phyloP scores from a whole-genome alignment of 2,329 filamentous ascomycete genomes.

The Penicillium sp. region DNA sequence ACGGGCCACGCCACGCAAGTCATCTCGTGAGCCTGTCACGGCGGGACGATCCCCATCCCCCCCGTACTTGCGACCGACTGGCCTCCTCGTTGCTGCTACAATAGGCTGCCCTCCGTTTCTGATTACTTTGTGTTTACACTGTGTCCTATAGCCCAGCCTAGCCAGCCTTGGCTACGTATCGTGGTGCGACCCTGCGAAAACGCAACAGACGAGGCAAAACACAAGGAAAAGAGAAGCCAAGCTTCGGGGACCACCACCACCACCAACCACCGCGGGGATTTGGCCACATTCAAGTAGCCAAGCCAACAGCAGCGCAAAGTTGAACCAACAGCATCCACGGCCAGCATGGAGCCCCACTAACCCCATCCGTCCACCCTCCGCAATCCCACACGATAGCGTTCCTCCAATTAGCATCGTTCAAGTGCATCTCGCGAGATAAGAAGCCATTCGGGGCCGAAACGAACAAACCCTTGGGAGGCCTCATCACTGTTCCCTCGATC shows the following conservation, averaged over 20 bases:
- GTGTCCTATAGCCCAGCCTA: background rate
- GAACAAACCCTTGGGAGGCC: background rate
- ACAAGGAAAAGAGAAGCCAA: slow-evolving; percentile 10
- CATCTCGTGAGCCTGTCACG: slow-evolving; percentile 19
- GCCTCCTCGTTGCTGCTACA: background rate
- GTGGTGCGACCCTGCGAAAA: background rate
- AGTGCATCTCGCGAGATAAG: slow-evolving; percentile 10
- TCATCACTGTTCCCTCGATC: background rate
- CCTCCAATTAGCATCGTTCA: slow-evolving; percentile 13
- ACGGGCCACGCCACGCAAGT: background rate
- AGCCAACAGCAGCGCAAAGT: background rate
- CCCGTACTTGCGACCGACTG: background rate
- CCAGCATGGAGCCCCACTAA: slow-evolving; percentile 14
- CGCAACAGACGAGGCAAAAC: background rate
- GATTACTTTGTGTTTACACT: background rate
- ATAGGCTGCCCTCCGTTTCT: background rate
- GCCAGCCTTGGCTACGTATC: background rate
- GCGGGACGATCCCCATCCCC: slow-evolving; percentile 14
- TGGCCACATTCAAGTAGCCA: background rate
- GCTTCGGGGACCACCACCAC: slow-evolving; percentile 5
- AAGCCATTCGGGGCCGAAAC: background rate
- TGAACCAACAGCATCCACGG: background rate
- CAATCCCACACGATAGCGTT: slow-evolving; percentile 21
- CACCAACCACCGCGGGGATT: background rate
- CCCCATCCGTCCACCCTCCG: slow-evolving; percentile 22